Evolutionary conservation across 176 grass and related monocot species (phyloP).

Genomic region (Pharus latifolius): DNA sequence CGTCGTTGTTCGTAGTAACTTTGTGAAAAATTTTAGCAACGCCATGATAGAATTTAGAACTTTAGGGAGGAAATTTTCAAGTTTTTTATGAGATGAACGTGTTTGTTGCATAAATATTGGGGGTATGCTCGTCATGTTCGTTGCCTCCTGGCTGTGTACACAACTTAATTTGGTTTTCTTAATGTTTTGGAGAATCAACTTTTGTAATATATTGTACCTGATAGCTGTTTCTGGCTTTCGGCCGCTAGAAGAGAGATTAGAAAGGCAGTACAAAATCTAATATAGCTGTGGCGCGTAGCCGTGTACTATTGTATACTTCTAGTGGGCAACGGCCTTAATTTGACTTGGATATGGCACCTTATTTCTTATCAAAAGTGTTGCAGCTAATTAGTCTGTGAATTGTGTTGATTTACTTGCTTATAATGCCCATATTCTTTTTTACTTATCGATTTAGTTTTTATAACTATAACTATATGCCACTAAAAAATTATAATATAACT

Average conservation of each 20-base stretch:
- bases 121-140: constrained; percentile 29
- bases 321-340: background rate
- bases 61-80: background rate
- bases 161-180: constrained; percentile 5
- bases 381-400: too few species aligned
- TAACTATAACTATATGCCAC: too few species aligned
- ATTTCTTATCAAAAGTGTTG: background rate
- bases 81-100: background rate
- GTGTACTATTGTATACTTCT: background rate
- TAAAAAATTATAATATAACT: too few species aligned
- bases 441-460: too few species aligned
- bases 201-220: background rate
- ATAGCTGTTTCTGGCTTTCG: constrained; percentile 23
- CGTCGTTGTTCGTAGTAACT: too few species aligned
- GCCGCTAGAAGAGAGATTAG: background rate
- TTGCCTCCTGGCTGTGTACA: background rate
- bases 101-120: constrained; percentile 1
- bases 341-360: background rate
- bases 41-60: background rate
- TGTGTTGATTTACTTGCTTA: background rate
- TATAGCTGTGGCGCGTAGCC: background rate
- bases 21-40: background rate
- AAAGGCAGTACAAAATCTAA: constrained; percentile 1
- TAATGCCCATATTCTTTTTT: too few species aligned
- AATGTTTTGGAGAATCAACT: constrained; percentile 9